Base-by-base conservation (phyloP, 129 eudicot genomes). In the Centella asiatica region DNA sequence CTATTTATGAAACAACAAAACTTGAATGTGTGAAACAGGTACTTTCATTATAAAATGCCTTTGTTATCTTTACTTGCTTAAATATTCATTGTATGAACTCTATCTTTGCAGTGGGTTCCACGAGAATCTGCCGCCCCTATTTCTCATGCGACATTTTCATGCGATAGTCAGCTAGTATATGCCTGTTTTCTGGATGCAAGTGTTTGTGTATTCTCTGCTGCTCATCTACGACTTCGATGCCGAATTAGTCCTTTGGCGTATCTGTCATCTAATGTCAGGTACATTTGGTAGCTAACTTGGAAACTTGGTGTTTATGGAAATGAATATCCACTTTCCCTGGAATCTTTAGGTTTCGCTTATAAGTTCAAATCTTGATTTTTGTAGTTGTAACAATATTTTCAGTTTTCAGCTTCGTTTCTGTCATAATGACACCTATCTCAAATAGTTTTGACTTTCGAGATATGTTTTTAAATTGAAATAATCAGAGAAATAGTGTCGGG, bases 21-120 rank as follows among this genome's bases (percentile, higher is more conserved):
- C 71, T 89, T 64, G 97, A 85, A 72, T 83, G 95, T 46, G 77
- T 85, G 12, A 85, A 89, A 56, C 95, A 85, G 88, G 97, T 89
- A 66, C 33, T 11, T 65, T 33, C 31, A 20, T 52, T 49, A 34
- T 15, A 23, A 1, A 33, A 3, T 6, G n/a, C 34, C 44, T 37
- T 67, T 53, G 44, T 26, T 27, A 34, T 48, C 31, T 44, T 20
- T 23, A 11, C 27, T 17, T 18, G 17, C 4, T 18, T 17, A 10
- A 10, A 24, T 32, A 18, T 26, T 60, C 62, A 54, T 20, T 44
- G 44, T 44, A 5, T 23, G 1, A 25, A 51, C 44, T 17, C 26
- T 27, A 44, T 28, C 13, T 48, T 32, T 59, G 22, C 75, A 89
- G 97, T 89, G 95, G 95, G 75, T 66, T 39, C 87, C 88, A 44